Percentiles rank a stretch among this genome's conserved stretches.
Conservation (phyloP, 2,329 filamentous ascomycete genomes). For the Phialocephala sp. region DNA sequence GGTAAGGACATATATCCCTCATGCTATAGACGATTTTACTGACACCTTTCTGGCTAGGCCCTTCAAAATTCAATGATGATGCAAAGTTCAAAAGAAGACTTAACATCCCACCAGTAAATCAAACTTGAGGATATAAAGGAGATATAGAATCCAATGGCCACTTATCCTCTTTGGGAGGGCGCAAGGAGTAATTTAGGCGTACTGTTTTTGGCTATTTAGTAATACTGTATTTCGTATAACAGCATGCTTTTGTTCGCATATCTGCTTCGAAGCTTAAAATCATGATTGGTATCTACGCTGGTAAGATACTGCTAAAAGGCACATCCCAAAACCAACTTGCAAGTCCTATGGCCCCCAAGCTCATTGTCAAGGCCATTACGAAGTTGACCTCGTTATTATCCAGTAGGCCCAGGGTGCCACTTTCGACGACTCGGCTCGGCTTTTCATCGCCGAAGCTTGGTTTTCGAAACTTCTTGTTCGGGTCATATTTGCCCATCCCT, state of each 20-base stretch:
- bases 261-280: background rate
- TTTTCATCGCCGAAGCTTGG: slow-evolving; percentile 62
- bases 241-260: background rate
- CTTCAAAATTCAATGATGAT: background rate
- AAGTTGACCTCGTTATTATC: slow-evolving; percentile 98
- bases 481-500: slow-evolving; percentile 55
- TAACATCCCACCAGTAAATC: background rate
- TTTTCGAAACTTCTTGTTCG: slow-evolving; percentile 55
- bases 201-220: background rate
- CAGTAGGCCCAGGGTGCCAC: slow-evolving; percentile 71
- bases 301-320: slow-evolving; percentile 52
- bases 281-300: slow-evolving; percentile 16
- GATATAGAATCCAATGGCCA: background rate
- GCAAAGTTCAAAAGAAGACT: background rate
- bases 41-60: background rate
- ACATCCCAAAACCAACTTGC: slow-evolving; percentile 66
- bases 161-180: background rate
- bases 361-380: slow-evolving; percentile 85
- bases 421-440: slow-evolving; percentile 59
- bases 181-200: no score
- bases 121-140: background rate
- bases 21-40: background rate
- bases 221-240: background rate
- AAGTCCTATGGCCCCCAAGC: slow-evolving; percentile 73
- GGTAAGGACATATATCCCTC: background rate